Percentiles rank a stretch among this genome's conserved stretches.
Evolutionary conservation across 768 basidiomycete genomes (phyloP).

Genomic region (Chiua virens): DNA sequence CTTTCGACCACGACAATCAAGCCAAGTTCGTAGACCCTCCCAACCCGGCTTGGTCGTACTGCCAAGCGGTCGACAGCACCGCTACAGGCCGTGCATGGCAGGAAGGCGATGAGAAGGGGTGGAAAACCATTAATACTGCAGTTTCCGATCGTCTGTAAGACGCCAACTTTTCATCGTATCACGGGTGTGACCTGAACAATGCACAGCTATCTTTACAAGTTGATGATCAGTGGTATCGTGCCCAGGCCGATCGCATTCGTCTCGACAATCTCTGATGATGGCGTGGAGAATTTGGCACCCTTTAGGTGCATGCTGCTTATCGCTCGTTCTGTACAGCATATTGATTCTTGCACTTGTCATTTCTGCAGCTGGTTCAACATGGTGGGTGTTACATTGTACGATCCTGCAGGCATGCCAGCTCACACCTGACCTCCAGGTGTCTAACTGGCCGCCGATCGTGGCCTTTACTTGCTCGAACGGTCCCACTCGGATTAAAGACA

Average conservation of each 20-base stretch:
- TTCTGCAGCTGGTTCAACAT: constrained; percentile 29
- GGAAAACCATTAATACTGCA: constrained; percentile 33
- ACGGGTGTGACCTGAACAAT: neutral
- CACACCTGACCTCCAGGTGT: constrained; percentile 17
- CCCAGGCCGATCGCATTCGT: constrained; percentile 50
- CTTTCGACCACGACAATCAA: constrained; percentile 19
- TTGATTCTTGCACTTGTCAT: constrained; percentile 1
- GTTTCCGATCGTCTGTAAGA: constrained; percentile 29
- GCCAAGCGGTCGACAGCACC: constrained; percentile 30
- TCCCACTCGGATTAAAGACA: constrained; percentile 41
- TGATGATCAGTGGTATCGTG: constrained; percentile 39
- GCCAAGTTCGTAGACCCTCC: constrained; percentile 30
- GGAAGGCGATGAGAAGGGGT: constrained; percentile 36
- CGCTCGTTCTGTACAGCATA: neutral
- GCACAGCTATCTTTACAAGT: constrained; percentile 29
- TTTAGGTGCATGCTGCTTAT: constrained; percentile 32
- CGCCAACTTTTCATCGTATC: neutral
- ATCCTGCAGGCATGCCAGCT: neutral
- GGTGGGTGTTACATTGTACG: constrained; percentile 7
- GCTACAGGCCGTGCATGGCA: constrained; percentile 33
- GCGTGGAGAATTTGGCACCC: constrained; percentile 42
- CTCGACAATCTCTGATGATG: constrained; percentile 35
- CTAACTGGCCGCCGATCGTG: constrained; percentile 32
- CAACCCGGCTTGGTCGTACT: constrained; percentile 33
- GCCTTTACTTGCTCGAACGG: constrained; percentile 32